These are phyloP conservation scores for Ophiostoma ulmi DNA, from an alignment of 2,329 filamentous ascomycete species.

Conservation along the genomic window DNA sequence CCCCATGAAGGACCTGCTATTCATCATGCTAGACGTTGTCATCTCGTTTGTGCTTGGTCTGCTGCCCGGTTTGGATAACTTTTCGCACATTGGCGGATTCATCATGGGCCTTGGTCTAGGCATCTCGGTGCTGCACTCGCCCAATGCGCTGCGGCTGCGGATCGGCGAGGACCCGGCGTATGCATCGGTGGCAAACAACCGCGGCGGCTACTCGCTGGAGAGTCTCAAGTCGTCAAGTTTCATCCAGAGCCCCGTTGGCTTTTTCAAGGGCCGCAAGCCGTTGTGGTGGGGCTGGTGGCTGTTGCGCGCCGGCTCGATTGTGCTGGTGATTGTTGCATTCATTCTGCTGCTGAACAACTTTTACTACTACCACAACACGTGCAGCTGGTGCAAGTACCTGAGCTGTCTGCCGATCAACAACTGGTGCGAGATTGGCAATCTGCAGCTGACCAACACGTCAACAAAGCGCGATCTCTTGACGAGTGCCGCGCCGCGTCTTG, in stretches of 20 bases:
- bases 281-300: slow-evolving; percentile 99
- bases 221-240: slow-evolving; percentile 47
- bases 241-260: slow-evolving; percentile 60
- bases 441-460: slow-evolving; percentile 28
- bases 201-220: slow-evolving; percentile 32
- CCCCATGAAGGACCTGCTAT: slow-evolving; percentile 78
- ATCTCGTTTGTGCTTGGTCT: slow-evolving; percentile 91
- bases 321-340: slow-evolving; percentile 78
- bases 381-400: slow-evolving; percentile 90
- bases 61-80: slow-evolving; percentile 91
- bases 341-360: slow-evolving; percentile 87
- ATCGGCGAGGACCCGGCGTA: slow-evolving; percentile 70
- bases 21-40: slow-evolving; percentile 76
- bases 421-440: slow-evolving; percentile 56
- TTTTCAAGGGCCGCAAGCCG: slow-evolving; percentile 88
- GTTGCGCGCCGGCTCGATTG: slow-evolving; percentile 68
- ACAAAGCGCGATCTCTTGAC: slow-evolving; percentile 29
- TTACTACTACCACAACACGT: slow-evolving; percentile 70
- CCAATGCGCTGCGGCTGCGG: slow-evolving; percentile 68
- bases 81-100: slow-evolving; percentile 94
- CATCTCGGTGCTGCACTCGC: slow-evolving; percentile 81
- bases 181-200: slow-evolving; percentile 51
- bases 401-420: slow-evolving; percentile 72
- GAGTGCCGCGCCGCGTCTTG: slow-evolving; percentile 14
- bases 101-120: slow-evolving; percentile 85